Evolutionary conservation across 169 alveolate genomes (phyloP), one percentile per base, ranked within the genome.

Genomic region (Amoebophrya sp.): DNA sequence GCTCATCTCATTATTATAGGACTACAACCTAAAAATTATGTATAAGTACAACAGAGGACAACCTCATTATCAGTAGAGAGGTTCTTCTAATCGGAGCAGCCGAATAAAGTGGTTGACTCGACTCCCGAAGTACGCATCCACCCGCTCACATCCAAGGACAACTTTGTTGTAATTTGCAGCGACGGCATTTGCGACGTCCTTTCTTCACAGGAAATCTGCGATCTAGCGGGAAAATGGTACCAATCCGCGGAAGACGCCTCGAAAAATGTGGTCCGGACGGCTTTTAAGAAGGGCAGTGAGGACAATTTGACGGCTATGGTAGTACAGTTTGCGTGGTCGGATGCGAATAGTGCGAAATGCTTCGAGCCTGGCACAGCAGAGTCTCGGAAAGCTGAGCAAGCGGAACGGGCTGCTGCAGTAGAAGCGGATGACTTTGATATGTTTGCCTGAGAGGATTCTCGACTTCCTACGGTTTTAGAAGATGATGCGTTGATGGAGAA

Each of bases 151-250:
- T 93, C 94, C 26, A 96, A 96, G 40, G 98, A 97, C 92, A 98
- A 97, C 93, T 98, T 98, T 95, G 95, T 98, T 65, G 95, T 98
- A 41, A 95, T 98, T 93, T 99, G 99, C 33, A 98, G 99, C 95
- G 99, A 98, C 95, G 99, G 99, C 18, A 97, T 98, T 38, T 98
- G 99, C 99, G 99, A 98, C 95, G 97, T 98, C 91, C 94, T 97
- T 55, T 96, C 96, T 89, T 96, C 96, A 92, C 98, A 98, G 94
- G 96, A 98, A 78, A 97, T 97, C 47, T 98, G 97, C 41, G 97
- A 97, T 77, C 95, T 95, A 93, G 97, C 97, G 33, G 93, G 95
- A 78, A 89, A n/a, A 91, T 65, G 18, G 3, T 65, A 65, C 83
- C 39, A 65, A 1, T 1, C 18, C 2, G 36, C 83, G 33, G 83